These are phyloP conservation scores for Oxyria digyna DNA, from an alignment of 148 eudicot species.

Conservation along the genomic window DNA sequence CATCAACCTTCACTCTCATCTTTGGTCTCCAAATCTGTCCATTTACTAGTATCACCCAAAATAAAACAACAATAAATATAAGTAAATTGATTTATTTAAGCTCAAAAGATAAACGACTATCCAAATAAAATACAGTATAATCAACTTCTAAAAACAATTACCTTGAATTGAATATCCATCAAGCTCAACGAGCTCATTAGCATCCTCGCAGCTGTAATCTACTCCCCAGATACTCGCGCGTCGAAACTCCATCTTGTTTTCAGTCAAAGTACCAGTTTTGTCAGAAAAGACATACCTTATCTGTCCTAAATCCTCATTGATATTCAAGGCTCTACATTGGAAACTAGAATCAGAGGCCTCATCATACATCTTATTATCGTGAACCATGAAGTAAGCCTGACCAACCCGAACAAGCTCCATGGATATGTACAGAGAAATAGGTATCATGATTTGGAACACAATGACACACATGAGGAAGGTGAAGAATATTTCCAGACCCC, in stretches of 20 bases:
- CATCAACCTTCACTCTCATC: conserved; percentile 78
- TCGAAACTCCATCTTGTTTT: conserved; percentile 98
- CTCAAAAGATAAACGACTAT: not conserved
- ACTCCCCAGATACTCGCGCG: conserved; percentile 87
- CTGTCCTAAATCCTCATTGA: conserved; percentile 96
- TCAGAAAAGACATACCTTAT: conserved; percentile 94
- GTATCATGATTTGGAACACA: conserved; percentile 95
- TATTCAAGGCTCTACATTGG: conserved; percentile 90
- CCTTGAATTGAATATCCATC: conserved; percentile 44
- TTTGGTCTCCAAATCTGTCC: conserved; percentile 68
- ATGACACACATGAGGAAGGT: conserved; percentile 94
- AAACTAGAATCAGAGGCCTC: conserved; percentile 62
- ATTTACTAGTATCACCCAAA: conserved; percentile 34
- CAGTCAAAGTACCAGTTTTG: conserved; percentile 96
- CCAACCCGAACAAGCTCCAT: conserved; percentile 99
- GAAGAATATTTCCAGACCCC: conserved; percentile 81
- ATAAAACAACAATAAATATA: conserved; percentile 6
- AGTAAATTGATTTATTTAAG: not conserved
- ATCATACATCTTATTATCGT: conserved; percentile 59
- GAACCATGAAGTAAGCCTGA: conserved; percentile 94
- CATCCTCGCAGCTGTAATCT: conserved; percentile 46
- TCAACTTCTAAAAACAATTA: conserved; percentile 9
- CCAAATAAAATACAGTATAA: not conserved
- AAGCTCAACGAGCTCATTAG: conserved; percentile 27
- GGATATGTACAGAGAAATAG: conserved; percentile 90